A percentile compares a stretch with the other conserved stretches of the same genome.
Evolutionary conservation across 225 moss, liverwort and hornwort species (phyloP).

Genomic region (Sphagnum contortum): DNA sequence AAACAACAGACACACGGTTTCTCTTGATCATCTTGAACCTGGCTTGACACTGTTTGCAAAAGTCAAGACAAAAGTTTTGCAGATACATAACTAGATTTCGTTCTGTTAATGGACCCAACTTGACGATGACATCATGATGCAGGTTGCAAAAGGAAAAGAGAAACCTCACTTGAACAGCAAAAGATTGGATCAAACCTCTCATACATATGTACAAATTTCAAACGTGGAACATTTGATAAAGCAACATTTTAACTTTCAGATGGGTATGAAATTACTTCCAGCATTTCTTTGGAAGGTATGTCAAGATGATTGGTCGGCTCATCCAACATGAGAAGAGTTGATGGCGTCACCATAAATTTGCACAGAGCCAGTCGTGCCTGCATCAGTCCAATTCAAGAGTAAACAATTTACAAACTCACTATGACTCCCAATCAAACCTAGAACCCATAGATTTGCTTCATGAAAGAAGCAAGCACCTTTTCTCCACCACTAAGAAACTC

Average conservation of each 20-base stretch:
- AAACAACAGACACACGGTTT: neutral
- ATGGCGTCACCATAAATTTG: slow-evolving; percentile 98
- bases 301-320: slow-evolving; percentile 98
- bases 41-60: too few species aligned
- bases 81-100: too few species aligned
- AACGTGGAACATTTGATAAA: too few species aligned
- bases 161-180: too few species aligned
- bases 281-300: slow-evolving; percentile 96
- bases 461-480: slow-evolving; percentile 24
- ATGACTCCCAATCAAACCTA: too few species aligned
- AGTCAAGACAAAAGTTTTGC: too few species aligned
- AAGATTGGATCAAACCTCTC: neutral
- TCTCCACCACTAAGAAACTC: slow-evolving; percentile 85
- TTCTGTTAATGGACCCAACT: too few species aligned
- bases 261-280: slow-evolving; percentile 33
- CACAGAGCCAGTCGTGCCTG: slow-evolving; percentile 88
- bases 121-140: too few species aligned
- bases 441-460: too few species aligned
- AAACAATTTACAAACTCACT: too few species aligned
- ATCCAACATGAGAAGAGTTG: slow-evolving; percentile 75
- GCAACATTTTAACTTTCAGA: neutral
- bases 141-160: too few species aligned
- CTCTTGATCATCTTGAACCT: too few species aligned
- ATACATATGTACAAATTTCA: neutral
- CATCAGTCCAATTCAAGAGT: neutral